phyloP scores from a whole-genome alignment of 2,329 filamentous ascomycete genomes.

The Chaetothyriales sp. region DNA sequence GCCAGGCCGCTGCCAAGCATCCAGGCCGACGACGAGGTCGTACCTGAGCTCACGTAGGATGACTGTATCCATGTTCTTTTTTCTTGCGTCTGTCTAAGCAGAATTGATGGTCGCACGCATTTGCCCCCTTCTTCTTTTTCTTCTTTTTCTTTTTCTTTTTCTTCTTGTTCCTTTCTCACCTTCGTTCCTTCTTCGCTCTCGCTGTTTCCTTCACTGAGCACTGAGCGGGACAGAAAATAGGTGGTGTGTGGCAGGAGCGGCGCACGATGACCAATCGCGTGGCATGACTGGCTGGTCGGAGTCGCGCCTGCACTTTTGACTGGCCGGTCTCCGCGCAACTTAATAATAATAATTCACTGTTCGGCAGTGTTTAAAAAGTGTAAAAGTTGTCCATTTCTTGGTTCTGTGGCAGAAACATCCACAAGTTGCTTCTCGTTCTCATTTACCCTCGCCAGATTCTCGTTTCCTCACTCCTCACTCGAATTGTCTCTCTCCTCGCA shows the following conservation, averaged over 20 bases:
- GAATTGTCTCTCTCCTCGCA: neutral
- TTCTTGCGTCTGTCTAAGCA: neutral
- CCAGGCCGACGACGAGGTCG: conserved; percentile 28
- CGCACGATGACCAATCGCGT: neutral
- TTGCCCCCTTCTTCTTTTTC: neutral
- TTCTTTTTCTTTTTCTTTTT: neutral
- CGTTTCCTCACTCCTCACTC: neutral
- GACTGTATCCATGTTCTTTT: conserved; percentile 12
- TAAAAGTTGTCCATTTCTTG: neutral
- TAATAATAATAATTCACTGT: neutral
- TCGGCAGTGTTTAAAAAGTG: too few relatives aligned
- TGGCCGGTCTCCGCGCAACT: neutral
- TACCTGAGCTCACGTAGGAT: conserved; percentile 29
- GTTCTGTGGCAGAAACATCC: neutral
- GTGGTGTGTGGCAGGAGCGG: neutral
- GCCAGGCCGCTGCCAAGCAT: conserved; percentile 31
- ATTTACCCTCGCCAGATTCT: neutral
- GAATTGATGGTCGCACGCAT: too few relatives aligned
- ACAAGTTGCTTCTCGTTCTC: neutral
- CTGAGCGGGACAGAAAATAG: neutral
- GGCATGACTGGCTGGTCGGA: neutral
- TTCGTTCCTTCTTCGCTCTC: neutral
- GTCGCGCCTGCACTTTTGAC: neutral
- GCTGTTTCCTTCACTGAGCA: neutral
- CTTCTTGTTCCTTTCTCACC: neutral